Conservation (phyloP, 1,284 basidiomycete genomes). For the Cutaneotrichosporon mucoides region DNA sequence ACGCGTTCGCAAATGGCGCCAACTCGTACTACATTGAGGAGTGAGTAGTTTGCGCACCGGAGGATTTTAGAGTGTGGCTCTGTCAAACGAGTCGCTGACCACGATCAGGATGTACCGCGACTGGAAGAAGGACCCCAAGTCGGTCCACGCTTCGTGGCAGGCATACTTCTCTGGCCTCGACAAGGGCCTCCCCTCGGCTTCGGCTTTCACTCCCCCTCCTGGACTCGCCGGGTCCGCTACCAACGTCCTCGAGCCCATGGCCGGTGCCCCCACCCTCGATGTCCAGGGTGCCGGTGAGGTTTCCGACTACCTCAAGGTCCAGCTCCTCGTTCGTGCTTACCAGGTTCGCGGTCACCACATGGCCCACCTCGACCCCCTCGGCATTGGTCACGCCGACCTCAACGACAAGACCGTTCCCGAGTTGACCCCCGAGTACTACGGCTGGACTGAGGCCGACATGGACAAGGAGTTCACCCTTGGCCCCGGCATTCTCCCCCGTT, state of each 20-base stretch:
- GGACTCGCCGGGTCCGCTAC: constrained; percentile 51
- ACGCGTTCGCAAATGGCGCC: constrained; percentile 80
- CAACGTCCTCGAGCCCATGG: constrained; percentile 62
- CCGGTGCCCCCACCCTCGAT: constrained; percentile 77
- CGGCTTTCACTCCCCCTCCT: constrained; percentile 84
- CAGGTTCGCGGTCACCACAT: constrained; percentile 98
- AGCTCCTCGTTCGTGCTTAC: constrained; percentile 94
- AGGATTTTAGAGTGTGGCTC: no score
- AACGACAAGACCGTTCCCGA: constrained; percentile 72
- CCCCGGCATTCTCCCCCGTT: constrained; percentile 93
- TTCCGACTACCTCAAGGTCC: constrained; percentile 93
- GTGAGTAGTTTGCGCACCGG: constrained; percentile 31
- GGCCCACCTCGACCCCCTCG: constrained; percentile 91
- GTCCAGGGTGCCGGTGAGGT: constrained; percentile 63
- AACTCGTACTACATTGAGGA: constrained; percentile 95
- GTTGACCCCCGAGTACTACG: constrained; percentile 86
- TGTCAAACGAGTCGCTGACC: neutral
- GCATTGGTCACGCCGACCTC: constrained; percentile 84
- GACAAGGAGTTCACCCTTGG: constrained; percentile 92
- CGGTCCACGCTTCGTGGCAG: constrained; percentile 93
- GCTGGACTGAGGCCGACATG: constrained; percentile 89
- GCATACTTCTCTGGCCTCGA: constrained; percentile 93
- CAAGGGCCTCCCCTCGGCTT: constrained; percentile 73
- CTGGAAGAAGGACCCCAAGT: constrained; percentile 84
- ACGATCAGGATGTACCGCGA: constrained; percentile 70